phyloP scores from a whole-genome alignment of 495 filamentous ascomycete genomes.

The Neurospora sp. region DNA sequence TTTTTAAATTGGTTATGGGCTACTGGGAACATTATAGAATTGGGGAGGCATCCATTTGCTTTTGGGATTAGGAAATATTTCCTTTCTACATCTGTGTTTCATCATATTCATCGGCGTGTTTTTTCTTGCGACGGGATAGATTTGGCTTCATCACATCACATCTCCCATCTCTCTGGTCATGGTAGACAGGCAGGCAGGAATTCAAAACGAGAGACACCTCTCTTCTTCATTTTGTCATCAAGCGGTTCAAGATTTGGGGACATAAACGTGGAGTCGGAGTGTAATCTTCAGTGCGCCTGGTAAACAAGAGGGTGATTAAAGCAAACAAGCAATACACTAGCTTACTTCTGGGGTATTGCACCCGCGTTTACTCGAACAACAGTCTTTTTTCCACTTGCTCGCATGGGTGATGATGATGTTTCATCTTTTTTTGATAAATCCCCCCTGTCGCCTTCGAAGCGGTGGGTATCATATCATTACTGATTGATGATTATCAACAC shows the following conservation, averaged over 20 bases:
- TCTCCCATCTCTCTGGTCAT: background rate
- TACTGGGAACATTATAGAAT: background rate
- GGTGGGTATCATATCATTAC: background rate
- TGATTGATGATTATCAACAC: background rate
- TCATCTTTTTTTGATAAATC: background rate
- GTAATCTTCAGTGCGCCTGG: background rate
- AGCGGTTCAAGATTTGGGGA: background rate
- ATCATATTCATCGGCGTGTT: background rate
- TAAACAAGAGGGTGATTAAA: background rate
- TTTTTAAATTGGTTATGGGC: constrained; percentile 2
- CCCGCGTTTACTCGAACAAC: background rate
- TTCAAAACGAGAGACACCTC: background rate
- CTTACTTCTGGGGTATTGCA: background rate
- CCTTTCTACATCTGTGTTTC: background rate
- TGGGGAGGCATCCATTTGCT: background rate
- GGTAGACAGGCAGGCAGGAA: background rate
- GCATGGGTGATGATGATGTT: background rate
- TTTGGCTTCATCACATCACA: background rate
- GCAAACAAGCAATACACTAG: background rate
- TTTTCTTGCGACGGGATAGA: background rate
- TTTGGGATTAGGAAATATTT: background rate
- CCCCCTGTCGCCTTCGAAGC: background rate
- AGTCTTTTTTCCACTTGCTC: background rate
- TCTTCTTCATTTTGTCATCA: background rate
- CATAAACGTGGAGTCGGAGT: background rate